Evolutionary conservation across 2,329 filamentous ascomycete genomes (phyloP), one percentile per base, ranked within the genome.

Genomic region (Penicillium oxalicum): DNA sequence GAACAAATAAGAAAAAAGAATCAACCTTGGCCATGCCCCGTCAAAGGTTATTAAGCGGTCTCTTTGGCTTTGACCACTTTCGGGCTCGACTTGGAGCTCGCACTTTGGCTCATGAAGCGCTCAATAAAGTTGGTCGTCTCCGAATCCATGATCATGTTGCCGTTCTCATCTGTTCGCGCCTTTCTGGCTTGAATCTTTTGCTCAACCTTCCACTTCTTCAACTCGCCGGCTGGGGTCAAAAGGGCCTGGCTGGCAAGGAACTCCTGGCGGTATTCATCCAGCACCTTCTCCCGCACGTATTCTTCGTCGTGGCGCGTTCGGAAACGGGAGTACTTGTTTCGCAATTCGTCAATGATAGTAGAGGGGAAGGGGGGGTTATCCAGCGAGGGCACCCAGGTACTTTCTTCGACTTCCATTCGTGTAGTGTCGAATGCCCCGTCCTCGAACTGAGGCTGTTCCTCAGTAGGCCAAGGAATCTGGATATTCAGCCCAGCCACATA

Each of bases 241-340:
- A 78, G 69, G 51, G 62, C 68, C 52, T 64, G 66, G 58, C 69
- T 70, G 58, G 72, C 65, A 58, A 70, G 66, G 62, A 71, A 71
- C 55, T 72, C 67, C 59, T 69, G 66, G 54, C 70, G 71, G 41
- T 69, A 68, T 51, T 80, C 83, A 65, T 84, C 78, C 50, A 75
- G 71, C 67, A 81, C 75, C 75, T 84, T 85, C 70, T 75, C 72
- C 56, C 75, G 75, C 45, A 91, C 69, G 65, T 86, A 95, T 67
- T 85, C 86, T 40, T 79, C 73, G 54, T 90, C 86, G 72, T 95
- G 88, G 41, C 88, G 78, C 45, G 84, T 89, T 62, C 90, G 79
- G 81, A 91, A 93, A 61, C 79, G 82, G 59, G 84, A 87, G 77
- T 84, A 95, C 66, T 83, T 86, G 74, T 87, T 86, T 64, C 90